A percentile compares a stretch with the other conserved stretches of the same genome.
Conservation (phyloP, 768 basidiomycete genomes). For the Macrolepiota dolichaula region DNA sequence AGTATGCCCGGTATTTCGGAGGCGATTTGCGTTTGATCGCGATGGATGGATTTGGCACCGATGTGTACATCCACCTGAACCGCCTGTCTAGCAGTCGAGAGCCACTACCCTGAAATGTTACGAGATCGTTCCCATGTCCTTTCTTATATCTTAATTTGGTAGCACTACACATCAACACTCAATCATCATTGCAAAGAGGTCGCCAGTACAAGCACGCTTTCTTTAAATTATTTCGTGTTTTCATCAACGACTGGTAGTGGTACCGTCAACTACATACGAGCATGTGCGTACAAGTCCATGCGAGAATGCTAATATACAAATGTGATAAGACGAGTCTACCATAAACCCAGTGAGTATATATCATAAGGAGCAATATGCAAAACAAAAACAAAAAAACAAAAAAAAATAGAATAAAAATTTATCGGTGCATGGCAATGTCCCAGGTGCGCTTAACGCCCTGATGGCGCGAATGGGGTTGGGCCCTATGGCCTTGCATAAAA, state of each 20-base stretch:
- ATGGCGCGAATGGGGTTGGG: neutral
- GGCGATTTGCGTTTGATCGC: constrained; percentile 91
- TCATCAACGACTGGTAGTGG: neutral
- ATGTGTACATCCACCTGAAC: constrained; percentile 91
- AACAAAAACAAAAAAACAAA: neutral
- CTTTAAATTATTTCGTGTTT: neutral
- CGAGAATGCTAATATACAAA: constrained; percentile 5
- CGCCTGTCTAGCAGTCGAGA: constrained; percentile 79
- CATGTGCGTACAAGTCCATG: constrained; percentile 7
- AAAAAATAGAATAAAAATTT: neutral
- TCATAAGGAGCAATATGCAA: neutral
- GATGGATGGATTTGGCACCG: constrained; percentile 98
- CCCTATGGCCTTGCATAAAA: neutral
- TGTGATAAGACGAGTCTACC: neutral
- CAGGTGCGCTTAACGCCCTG: constrained; percentile 3
- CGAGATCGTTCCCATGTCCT: neutral
- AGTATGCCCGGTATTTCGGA: constrained; percentile 96
- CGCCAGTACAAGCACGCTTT: neutral
- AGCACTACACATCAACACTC: neutral
- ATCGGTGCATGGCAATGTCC: neutral
- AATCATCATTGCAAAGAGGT: neutral
- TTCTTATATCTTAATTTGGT: neutral
- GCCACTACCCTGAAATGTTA: constrained; percentile 52
- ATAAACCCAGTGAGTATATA: constrained; percentile 4
- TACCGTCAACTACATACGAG: neutral